phyloP scores from a whole-genome alignment of 371 early-diverging fungal species.

The Mucor ambiguus region DNA sequence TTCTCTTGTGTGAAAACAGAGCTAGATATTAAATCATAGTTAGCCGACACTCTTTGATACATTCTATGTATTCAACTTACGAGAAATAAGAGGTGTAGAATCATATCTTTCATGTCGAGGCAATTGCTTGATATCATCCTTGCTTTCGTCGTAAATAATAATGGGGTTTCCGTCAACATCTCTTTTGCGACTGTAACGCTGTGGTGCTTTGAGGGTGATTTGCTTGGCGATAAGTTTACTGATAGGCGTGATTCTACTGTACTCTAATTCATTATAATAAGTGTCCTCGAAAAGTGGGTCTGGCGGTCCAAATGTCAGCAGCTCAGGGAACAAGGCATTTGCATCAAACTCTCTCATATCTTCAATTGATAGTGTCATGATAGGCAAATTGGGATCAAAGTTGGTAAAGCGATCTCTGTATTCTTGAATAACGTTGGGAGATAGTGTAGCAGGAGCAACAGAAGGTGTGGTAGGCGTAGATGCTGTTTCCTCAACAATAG shows the following conservation, averaged over 20 bases:
- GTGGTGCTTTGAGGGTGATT: slow-evolving; percentile 42
- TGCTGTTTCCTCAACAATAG: slow-evolving; percentile 8
- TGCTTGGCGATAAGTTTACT: slow-evolving; percentile 38
- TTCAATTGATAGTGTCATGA: slow-evolving; percentile 34
- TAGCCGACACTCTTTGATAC: not conserved
- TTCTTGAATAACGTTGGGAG: slow-evolving; percentile 25
- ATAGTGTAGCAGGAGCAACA: slow-evolving; percentile 1
- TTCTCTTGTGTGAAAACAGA: slow-evolving; percentile 53
- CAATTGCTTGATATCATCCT: slow-evolving; percentile 36
- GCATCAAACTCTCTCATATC: slow-evolving; percentile 29
- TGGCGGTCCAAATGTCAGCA: slow-evolving; percentile 48
- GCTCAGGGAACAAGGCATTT: slow-evolving; percentile 44
- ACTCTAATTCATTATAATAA: slow-evolving; percentile 48
- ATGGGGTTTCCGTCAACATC: slow-evolving; percentile 35
- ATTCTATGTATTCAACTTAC: slow-evolving; percentile 29
- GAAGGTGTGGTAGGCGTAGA: slow-evolving; percentile 29
- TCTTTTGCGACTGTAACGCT: slow-evolving; percentile 45
- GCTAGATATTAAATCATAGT: slow-evolving; percentile 19
- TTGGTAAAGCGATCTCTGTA: slow-evolving; percentile 25
- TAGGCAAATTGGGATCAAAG: slow-evolving; percentile 31
- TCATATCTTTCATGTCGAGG: slow-evolving; percentile 35
- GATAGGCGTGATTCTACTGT: slow-evolving; percentile 41
- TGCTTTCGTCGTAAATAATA: slow-evolving; percentile 24
- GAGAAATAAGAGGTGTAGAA: slow-evolving; percentile 27
- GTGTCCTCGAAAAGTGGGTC: slow-evolving; percentile 45